These are phyloP conservation scores for Lodderomyces orthopsilosis DNA, from an alignment of 1,139 yeast species.

Conservation along the genomic window DNA sequence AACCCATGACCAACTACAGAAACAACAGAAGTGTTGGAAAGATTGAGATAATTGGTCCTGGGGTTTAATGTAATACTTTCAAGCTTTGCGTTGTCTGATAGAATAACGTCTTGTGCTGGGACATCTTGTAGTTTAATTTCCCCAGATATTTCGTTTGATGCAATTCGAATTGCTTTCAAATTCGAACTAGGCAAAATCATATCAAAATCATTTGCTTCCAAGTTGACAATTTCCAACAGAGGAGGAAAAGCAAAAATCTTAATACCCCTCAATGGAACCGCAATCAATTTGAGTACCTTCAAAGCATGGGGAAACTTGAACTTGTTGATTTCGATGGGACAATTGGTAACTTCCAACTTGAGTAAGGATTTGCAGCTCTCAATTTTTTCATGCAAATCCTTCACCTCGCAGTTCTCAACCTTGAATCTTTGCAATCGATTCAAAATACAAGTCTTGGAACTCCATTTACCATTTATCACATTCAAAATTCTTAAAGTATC, in stretches of 20 bases:
- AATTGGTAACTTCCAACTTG: constrained; percentile 10
- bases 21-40: constrained; percentile 9
- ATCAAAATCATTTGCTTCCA: constrained; percentile 9
- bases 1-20: constrained; percentile 11
- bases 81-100: constrained; percentile 8
- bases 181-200: constrained; percentile 2
- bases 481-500: constrained; percentile 11
- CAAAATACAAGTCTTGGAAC: constrained; percentile 11
- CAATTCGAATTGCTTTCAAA: constrained; percentile 9
- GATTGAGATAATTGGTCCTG: constrained; percentile 8
- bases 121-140: constrained; percentile 4
- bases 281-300: constrained; percentile 8
- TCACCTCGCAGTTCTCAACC: constrained; percentile 11
- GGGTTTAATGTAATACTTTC: constrained; percentile 5
- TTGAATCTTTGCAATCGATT: constrained; percentile 10
- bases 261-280: constrained; percentile 5
- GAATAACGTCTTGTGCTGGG: constrained; percentile 8
- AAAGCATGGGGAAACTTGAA: constrained; percentile 10
- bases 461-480: constrained; percentile 14
- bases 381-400: constrained; percentile 13
- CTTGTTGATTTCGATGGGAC: constrained; percentile 3
- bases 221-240: constrained; percentile 16
- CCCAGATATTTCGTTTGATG: constrained; percentile 8
- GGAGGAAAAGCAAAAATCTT: constrained; percentile 10
- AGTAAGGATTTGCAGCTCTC: constrained; percentile 9